Percentiles rank a stretch among this genome's conserved stretches.
Evolutionary conservation across 306 rosid genomes (phyloP).

Genomic region (Herpetospermum pedunculosum): DNA sequence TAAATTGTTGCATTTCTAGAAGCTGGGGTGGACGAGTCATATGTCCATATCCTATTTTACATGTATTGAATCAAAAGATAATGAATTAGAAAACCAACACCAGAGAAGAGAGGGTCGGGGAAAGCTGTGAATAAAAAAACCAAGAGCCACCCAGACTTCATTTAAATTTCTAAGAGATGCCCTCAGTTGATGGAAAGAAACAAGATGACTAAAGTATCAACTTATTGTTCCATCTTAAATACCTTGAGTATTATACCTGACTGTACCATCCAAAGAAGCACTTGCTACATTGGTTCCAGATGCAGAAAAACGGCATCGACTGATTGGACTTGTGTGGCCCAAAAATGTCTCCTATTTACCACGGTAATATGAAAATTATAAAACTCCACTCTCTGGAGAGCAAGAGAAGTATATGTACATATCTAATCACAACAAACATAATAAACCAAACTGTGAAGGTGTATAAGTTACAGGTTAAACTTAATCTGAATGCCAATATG

Average conservation of each 20-base stretch:
- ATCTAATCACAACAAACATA: neutral
- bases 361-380: slow-evolving; percentile 22
- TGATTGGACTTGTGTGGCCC: slow-evolving; percentile 93
- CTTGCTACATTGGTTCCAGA: slow-evolving; percentile 95
- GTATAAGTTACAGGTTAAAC: neutral
- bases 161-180: neutral
- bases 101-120: neutral
- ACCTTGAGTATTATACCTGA: slow-evolving; percentile 39
- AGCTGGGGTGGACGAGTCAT: slow-evolving; percentile 74
- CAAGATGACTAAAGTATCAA: neutral
- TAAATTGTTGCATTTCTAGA: slow-evolving; percentile 96
- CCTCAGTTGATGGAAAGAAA: neutral
- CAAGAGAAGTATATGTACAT: neutral
- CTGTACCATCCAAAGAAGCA: slow-evolving; percentile 92
- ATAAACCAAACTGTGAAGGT: neutral
- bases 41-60: slow-evolving; percentile 79
- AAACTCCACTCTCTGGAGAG: neutral
- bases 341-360: slow-evolving; percentile 80
- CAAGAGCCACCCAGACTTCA: neutral
- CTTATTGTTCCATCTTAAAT: neutral
- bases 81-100: neutral
- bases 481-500: neutral
- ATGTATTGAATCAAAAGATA: neutral
- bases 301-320: slow-evolving; percentile 83
- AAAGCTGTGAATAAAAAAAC: neutral